phyloP scores from a whole-genome alignment of 2,329 filamentous ascomycete genomes.

The Myriosclerotinia curreyana region DNA sequence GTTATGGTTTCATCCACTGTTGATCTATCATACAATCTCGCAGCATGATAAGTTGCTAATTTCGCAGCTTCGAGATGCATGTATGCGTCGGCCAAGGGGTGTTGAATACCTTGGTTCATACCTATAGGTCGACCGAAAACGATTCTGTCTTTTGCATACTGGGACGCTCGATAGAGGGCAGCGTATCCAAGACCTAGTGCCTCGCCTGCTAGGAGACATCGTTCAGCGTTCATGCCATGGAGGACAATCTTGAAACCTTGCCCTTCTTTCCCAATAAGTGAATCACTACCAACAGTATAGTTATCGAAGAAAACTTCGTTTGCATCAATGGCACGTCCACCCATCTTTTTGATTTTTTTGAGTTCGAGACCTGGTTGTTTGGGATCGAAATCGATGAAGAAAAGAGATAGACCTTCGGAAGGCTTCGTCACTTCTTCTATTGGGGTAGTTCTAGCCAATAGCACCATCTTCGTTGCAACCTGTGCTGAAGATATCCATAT shows the following conservation, averaged over 20 bases:
- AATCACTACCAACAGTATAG: slow-evolving; percentile 62
- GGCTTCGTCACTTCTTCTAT: slow-evolving; percentile 64
- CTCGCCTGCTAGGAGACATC: slow-evolving; percentile 73
- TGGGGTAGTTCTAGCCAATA: slow-evolving; percentile 73
- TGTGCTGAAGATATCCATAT: slow-evolving; percentile 89
- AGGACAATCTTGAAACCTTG: slow-evolving; percentile 77
- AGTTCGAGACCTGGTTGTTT: slow-evolving; percentile 51
- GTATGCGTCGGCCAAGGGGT: slow-evolving; percentile 63
- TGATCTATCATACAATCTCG: slow-evolving; percentile 57
- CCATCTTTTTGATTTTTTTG: slow-evolving; percentile 79
- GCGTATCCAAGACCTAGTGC: slow-evolving; percentile 78
- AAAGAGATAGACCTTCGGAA: slow-evolving; percentile 73
- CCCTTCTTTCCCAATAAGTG: slow-evolving; percentile 68
- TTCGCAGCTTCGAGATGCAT: slow-evolving; percentile 65
- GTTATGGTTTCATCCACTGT: slow-evolving; percentile 50
- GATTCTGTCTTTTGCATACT: slow-evolving; percentile 63
- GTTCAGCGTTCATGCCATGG: slow-evolving; percentile 77
- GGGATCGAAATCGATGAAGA: slow-evolving; percentile 74
- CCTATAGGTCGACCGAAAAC: slow-evolving; percentile 66
- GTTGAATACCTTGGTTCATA: slow-evolving; percentile 62
- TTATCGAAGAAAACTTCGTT: slow-evolving; percentile 88
- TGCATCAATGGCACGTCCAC: slow-evolving; percentile 74
- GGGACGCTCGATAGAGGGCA: slow-evolving; percentile 58
- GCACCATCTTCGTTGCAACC: slow-evolving; percentile 77
- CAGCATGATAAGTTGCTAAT: slow-evolving; percentile 63